Base-by-base conservation (phyloP, 176 grass and related monocot genomes). In the Carex myosuroides region DNA sequence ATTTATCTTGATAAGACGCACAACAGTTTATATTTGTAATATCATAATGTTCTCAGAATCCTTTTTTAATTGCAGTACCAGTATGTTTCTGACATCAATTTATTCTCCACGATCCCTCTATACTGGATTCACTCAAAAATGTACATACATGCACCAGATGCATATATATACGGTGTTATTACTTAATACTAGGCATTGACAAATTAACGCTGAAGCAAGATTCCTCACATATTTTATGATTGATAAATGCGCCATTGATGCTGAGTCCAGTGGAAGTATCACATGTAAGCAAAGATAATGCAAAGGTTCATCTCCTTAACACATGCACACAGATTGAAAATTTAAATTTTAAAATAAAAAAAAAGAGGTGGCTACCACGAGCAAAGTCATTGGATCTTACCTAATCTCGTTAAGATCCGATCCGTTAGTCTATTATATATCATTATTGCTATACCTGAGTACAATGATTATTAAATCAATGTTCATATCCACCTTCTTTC, bases 241-340 rank as follows among this genome's bases (percentile, higher is more conserved):
- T 61, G 30, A 82, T 82, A 46, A 67, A 52, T 83, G 44, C 60
- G 46, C 80, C 60, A 65, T 83, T 17, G 68, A 67, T 53, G 80
- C 80, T 16, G 68, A 54, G 61, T 54, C 21, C 41, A 65, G 26
- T 68, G 62, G 32, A 32, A 81, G 63, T 44, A 37, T 81, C 32
- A 81, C 79, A 81, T 81, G 79, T 65, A 50, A 82, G 14, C 80
- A 82, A 67, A 82, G 33, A 50, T 76, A 76, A 76, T 11, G 24
- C 53, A 53, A 60, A 77, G 8, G 44, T 79, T 79, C 26, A 79
- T 79, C 76, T 59, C 76, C 76, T 50, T 50, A 20, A 76, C 12
- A 76, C 37, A 76, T 54, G 71, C 26, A 80, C 6, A 60, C 53
- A 60, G 9, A 30, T 80, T 80, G 24, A 60, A 53, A 58, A 80